A percentile compares a stretch with the other conserved stretches of the same genome.
phyloP scores from a whole-genome alignment of 2,329 filamentous ascomycete genomes.

The Colletotrichum sp. region DNA sequence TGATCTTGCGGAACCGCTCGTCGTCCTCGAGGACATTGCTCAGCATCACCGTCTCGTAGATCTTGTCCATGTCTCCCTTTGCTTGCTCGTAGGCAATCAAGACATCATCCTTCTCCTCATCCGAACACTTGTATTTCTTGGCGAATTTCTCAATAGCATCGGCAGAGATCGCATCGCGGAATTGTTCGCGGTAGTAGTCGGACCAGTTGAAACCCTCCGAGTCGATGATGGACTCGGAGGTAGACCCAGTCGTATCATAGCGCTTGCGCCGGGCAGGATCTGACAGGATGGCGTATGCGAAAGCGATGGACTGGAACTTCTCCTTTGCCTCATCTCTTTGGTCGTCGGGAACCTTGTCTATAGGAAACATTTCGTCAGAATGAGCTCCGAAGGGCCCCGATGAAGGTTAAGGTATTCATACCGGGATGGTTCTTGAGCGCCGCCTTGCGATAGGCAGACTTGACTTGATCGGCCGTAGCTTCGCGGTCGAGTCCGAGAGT shows the following conservation, averaged over 20 bases:
- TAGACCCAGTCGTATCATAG: slow-evolving; percentile 91
- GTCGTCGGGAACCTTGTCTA: slow-evolving; percentile 77
- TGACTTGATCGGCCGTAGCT: slow-evolving; percentile 81
- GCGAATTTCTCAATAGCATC: slow-evolving; percentile 80
- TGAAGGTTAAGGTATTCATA: slow-evolving; percentile 41
- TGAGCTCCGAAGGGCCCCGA: not conserved
- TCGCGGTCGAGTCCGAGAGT: slow-evolving; percentile 74
- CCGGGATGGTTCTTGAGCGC: slow-evolving; percentile 88
- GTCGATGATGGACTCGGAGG: slow-evolving; percentile 80
- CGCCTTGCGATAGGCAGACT: slow-evolving; percentile 88
- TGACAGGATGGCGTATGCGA: slow-evolving; percentile 92
- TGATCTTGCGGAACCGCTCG: slow-evolving; percentile 79
- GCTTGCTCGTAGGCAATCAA: slow-evolving; percentile 75
- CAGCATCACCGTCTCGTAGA: slow-evolving; percentile 88
- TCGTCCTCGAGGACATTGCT: slow-evolving; percentile 86
- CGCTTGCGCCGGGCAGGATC: slow-evolving; percentile 80
- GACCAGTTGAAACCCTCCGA: slow-evolving; percentile 87
- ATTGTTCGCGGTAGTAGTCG: slow-evolving; percentile 88
- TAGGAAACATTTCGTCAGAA: not conserved
- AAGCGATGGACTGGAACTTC: slow-evolving; percentile 88
- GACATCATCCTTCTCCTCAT: slow-evolving; percentile 82
- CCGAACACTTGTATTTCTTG: slow-evolving; percentile 80
- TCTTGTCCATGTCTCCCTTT: slow-evolving; percentile 75
- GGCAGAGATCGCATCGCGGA: slow-evolving; percentile 74
- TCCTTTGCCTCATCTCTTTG: slow-evolving; percentile 76